Evolutionary conservation across 495 filamentous ascomycete species (phyloP), one percentile per base, ranked within the genome.

Genomic region (Rusavskia elegans): DNA sequence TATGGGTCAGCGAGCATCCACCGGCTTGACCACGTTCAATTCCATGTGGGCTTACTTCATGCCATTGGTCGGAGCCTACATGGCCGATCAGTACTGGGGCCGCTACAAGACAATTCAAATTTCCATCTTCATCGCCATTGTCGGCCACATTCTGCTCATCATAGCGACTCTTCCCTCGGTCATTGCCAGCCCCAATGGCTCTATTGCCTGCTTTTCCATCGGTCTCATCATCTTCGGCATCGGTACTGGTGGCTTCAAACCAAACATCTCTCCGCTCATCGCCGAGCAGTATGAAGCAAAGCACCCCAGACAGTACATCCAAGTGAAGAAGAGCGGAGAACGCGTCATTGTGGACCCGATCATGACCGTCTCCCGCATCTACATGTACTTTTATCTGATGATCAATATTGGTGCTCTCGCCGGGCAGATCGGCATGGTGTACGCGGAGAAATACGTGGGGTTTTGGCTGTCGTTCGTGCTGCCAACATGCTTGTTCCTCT

Each of bases 341-440:
- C 74, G 77, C 32, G 81, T 85, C 23, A 77, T 92, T 49, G 77
- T 89, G 39, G 84, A 89, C 59, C 85, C 86, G 1, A 70, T 77
- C 42, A 73, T 85, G 45, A 88, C 84, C 11, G 76, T 84, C 53
- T 82, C 86, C 66, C 74, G 80, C 42, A 81, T 90, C 52, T 83
- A 83, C 70, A 80, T 82, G 74, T 53, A 80, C 50, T 85, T 85
- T 64, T 88, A 88, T 61, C 65, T 76, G 42, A 80, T 81, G 57
- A 85, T 89, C 71, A 89, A 95, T 69, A 57, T 93, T 52, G 86
- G 85, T 14, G 76, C 73, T 49, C 78, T 79, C 57, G 82, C 74
- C 55, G 48, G 48, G 4, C 72, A 77, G 55, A 71, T 80, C 50
- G 78, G 77, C 3, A 84, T 80, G 9, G 73, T 79, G 1, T 81